These are phyloP conservation scores for Pelargonium fulgidum DNA, from an alignment of 441 rosid species.

Conservation along the genomic window DNA sequence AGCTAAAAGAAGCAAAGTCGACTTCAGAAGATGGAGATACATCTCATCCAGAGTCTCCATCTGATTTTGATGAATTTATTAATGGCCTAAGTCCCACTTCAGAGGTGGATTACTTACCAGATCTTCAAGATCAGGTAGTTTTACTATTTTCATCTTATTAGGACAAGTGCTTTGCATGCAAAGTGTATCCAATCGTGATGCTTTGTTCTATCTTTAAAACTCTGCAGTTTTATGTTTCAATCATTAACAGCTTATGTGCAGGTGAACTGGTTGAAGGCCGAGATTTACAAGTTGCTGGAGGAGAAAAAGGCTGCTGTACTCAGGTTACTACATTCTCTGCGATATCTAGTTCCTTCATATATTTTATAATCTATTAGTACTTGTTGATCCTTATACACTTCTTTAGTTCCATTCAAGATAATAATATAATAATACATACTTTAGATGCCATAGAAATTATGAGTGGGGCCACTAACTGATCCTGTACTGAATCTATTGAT, in stretches of 20 bases:
- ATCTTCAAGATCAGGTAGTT: conserved; percentile 65
- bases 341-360: conserved; percentile 17
- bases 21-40: conserved; percentile 26
- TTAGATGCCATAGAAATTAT: too few relatives aligned
- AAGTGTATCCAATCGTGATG: neutral
- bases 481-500: conserved; percentile 1
- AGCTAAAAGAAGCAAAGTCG: conserved; percentile 28
- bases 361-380: neutral
- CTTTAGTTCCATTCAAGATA: too few relatives aligned
- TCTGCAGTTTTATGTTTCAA: conserved; percentile 40
- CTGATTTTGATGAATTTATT: conserved; percentile 34
- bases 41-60: conserved; percentile 25
- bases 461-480: too few relatives aligned
- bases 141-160: conserved; percentile 19
- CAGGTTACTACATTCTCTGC: conserved; percentile 37
- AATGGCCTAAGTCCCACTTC: conserved; percentile 27
- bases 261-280: conserved; percentile 66
- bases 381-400: too few relatives aligned
- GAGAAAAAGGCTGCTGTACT: conserved; percentile 58
- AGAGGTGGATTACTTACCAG: conserved; percentile 43
- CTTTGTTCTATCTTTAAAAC: conserved; percentile 10
- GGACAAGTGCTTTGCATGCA: neutral
- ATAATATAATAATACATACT: too few relatives aligned
- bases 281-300: conserved; percentile 57
- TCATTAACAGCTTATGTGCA: conserved; percentile 47